A percentile compares a stretch with the other conserved stretches of the same genome.
These are phyloP conservation scores for Saccharomyces hybrid DNA, from an alignment of 1,139 yeast species.

Conservation along the genomic window DNA sequence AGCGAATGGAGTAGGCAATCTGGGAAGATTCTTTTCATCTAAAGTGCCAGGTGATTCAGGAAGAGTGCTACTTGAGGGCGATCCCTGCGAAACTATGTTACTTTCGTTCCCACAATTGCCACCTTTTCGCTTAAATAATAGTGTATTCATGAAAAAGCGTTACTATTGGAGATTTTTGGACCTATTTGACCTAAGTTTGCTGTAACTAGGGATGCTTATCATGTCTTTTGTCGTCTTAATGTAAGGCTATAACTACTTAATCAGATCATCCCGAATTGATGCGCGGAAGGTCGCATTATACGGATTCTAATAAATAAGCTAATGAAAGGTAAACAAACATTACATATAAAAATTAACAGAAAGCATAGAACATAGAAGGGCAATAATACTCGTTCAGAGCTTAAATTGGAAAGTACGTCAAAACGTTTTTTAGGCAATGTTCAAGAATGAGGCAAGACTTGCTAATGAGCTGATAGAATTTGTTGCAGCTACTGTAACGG, in stretches of 20 bases:
- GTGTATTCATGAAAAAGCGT: not conserved
- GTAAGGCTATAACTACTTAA: constrained; percentile 1
- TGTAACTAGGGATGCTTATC: not conserved
- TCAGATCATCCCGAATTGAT: constrained; percentile 1
- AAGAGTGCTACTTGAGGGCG: not conserved
- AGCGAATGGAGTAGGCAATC: constrained; percentile 17
- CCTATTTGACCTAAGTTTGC: not conserved
- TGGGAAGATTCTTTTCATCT: constrained; percentile 6
- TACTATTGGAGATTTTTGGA: not conserved
- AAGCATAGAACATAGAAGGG: not conserved
- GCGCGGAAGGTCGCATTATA: constrained; percentile 1
- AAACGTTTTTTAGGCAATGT: not conserved
- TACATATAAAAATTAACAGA: not conserved
- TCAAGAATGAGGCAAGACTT: not conserved
- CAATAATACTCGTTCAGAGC: not conserved
- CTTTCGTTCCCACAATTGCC: not conserved
- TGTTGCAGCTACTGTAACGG: not conserved
- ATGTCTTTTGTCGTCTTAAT: not conserved
- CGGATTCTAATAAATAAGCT: not conserved
- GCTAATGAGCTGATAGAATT: not conserved
- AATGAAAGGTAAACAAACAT: not conserved
- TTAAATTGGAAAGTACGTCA: not conserved
- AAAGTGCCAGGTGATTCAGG: not conserved
- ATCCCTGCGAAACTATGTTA: not conserved
- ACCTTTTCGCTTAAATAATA: not conserved